These are phyloP conservation scores for Pleurotus sapidus DNA, from an alignment of 768 basidiomycete genomes.

Conservation along the genomic window DNA sequence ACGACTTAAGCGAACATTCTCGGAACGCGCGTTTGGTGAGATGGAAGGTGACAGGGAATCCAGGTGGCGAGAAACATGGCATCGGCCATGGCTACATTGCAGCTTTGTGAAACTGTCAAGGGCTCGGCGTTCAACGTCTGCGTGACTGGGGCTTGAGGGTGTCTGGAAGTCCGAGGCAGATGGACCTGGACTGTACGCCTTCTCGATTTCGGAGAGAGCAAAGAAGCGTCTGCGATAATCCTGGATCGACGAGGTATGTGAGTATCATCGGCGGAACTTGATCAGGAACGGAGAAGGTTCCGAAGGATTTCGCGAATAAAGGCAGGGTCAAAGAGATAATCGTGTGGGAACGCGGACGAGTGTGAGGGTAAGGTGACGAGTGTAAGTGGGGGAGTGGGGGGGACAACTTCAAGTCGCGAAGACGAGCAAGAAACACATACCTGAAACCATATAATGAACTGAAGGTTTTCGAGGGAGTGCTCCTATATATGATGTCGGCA, in stretches of 20 bases:
- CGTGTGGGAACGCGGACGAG: constrained; percentile 5
- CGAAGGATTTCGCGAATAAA: not conserved
- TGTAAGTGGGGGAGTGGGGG: not conserved
- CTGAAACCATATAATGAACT: constrained; percentile 34
- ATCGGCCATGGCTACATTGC: not conserved
- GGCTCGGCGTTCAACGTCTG: constrained; percentile 11
- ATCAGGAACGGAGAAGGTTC: not conserved
- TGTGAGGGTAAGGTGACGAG: not conserved
- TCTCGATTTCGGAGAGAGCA: constrained; percentile 18
- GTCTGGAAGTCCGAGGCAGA: constrained; percentile 15
- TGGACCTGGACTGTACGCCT: constrained; percentile 10
- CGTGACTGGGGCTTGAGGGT: constrained; percentile 18
- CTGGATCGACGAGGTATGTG: constrained; percentile 13
- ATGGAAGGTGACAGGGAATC: not conserved
- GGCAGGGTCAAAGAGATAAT: not conserved
- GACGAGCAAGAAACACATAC: constrained; percentile 10
- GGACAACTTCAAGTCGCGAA: not conserved
- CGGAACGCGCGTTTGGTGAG: not conserved
- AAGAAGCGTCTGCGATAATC: constrained; percentile 34
- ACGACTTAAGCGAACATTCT: not conserved
- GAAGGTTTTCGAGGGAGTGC: constrained; percentile 28
- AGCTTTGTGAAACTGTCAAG: not conserved
- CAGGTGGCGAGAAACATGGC: not conserved
- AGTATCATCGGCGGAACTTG: not conserved
- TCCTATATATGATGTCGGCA: constrained; percentile 17